Evolutionary conservation across 1,284 basidiomycete species (phyloP), one percentile per base, ranked within the genome.

Genomic region (Irpex lacteus): DNA sequence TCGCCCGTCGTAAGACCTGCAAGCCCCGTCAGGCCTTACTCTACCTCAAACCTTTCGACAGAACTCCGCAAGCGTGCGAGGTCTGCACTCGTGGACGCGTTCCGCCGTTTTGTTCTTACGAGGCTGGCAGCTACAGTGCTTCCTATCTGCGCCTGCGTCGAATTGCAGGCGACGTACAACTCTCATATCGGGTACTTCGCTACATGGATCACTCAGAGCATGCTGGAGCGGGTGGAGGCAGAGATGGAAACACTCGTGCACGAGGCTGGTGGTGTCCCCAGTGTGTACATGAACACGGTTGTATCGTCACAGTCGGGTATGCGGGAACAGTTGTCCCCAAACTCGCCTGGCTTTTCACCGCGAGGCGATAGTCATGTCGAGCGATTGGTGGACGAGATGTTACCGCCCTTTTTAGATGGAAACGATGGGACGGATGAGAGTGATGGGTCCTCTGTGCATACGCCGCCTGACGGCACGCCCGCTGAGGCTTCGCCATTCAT

Each of bases 1-100:
- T 68, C 67, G 2, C 77, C 75, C 34, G 73, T 72, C 0, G 72
- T 71, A 0, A 47, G 66, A 7, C 69, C 47, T 9, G 65, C 62
- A 18, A 54, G 49, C 59, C 70, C 66, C n/a, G 59, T 59, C 11
- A 55, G 62, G 60, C 11, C 64, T 60, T 3, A 66, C 61, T 8
- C 44, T 26, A 19, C 9, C 9, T 19, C 50, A 18, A 53, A 53
- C 18, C n/a, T 53, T 18, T 66, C 70, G 1, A 66, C 69, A n/a
- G 60, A 62, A 44, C 82, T 92, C 63, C 85, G 91, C 36, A 80
- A 84, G 59, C 83, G 85, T 63, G 92, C 92, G 2, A 88, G 92
- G 38, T 89, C 91, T 7, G 78, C 84, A 2, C 82, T 95, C 9
- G 84, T 94, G 13, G 91, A 95, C 71, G 82, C 87, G 3, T 94